Base-by-base conservation (phyloP, 2,329 filamentous ascomycete species). In the Madurella fahalii region DNA sequence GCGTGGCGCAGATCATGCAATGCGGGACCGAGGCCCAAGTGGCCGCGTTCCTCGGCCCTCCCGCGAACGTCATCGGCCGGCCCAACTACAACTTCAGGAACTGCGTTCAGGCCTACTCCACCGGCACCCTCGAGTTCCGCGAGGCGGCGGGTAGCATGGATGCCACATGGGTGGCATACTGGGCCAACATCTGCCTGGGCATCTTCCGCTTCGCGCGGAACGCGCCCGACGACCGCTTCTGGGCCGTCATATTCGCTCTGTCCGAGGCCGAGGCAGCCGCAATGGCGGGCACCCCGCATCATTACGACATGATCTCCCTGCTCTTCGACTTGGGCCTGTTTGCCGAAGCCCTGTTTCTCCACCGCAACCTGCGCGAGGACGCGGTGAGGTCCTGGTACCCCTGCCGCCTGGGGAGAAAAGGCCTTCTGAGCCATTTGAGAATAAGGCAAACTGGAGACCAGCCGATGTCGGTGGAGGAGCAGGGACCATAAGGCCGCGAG, bases 131-230 rank as follows among this genome's bases (percentile, higher is more conserved):
- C 44, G 72, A 75, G 64, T 69, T 71, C 48, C 71, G 73, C 43
- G 68, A 71, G 57, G 72, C 67, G 0, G 58, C 52, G 7, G 70
- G 71, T 0, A 64, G 67, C 2, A 53, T 75, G 13, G 64, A 72
- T 40, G 57, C 67, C 9, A 61, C 62, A 3, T 73, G 68, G 69
- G 61, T 73, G 20, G 47, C 51, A 1, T 58, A 53, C 2, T 76
- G 72, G 72, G 58, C 61, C 13, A 58, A 58, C 16, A 65, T 75
- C 40, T 70, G 69, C 41, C 61, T 65, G 13, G 68, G 69, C 2
- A 40, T 47, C 40, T 68, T 54, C 31, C 39, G 56, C 8, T 66
- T 56, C 40, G 61, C 51, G 62, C 56, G 53, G 47, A 57, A 13
- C 49, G 62, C 50, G 31, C 5, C 30, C 0, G 43, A 52, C 2